Base-by-base conservation (phyloP, 257 asterid species). In the Nicotiana noctiflora region DNA sequence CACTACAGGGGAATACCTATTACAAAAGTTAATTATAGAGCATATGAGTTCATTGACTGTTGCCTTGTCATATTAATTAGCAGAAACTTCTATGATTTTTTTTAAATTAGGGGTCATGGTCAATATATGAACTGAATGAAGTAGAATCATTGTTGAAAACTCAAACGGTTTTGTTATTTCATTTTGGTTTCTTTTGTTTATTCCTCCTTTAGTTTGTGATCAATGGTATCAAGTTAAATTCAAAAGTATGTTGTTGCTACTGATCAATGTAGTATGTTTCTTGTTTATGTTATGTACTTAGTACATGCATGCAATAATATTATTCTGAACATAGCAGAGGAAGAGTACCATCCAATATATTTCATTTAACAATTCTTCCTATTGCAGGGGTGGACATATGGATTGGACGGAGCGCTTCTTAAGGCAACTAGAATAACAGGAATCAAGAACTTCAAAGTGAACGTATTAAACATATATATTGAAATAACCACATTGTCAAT, bases 341-440 rank as follows among this genome's bases (percentile, higher is more conserved):
- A 68, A 68, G 10, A 68, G 11, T 44, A 13, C 12, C 7, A 13
- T 70, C 76, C 2, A 12, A 19, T 10, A 19, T 34, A 19, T 15
- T 12, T 46, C 13, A 44, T 70, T 12, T 70, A 0, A 12, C 10
- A 0, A 0, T 2, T 4, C 56, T 19, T 70, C 77, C 60, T 55
- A 77, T 79, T 83, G 56, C 76, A 94, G 98, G 97, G 94, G 2
- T 94, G 98, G 98, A 94, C 98, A 5, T 93, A 94, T 78, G 96
- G 95, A 37, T 84, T 93, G 87, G 91, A 93, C 84, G 98, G 98
- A 49, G 80, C 85, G 79, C 97, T 94, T 72, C 62, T 86, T 21
- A 92, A 90, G 87, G 93, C 97, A 75, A 93, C 96, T 37, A 83
- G 93, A 85, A 86, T 90, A 52, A 82, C 90, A 9, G 98, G 96